Evolutionary conservation across 179 eudicot genomes (phyloP).

Genomic region (Pouteria campechiana): DNA sequence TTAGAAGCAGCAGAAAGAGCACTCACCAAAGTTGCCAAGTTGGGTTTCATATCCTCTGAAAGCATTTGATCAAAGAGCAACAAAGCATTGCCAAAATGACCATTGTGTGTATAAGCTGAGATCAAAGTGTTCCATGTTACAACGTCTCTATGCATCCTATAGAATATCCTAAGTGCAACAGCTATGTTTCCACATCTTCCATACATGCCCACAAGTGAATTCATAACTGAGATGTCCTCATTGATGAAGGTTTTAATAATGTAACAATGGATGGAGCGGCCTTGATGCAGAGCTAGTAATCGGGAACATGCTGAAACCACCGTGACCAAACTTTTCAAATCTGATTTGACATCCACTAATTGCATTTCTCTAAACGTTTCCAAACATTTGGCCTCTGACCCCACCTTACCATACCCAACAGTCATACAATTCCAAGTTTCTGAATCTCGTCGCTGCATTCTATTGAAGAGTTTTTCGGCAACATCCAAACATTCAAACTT

Average conservation of each 20-base stretch:
- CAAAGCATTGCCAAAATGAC: slow-evolving; percentile 36
- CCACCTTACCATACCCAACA: slow-evolving; percentile 35
- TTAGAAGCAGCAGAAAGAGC: slow-evolving; percentile 54
- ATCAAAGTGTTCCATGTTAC: slow-evolving; percentile 60
- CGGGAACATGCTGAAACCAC: slow-evolving; percentile 51
- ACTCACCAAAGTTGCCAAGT: slow-evolving; percentile 34
- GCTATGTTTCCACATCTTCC: slow-evolving; percentile 34
- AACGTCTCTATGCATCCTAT: slow-evolving; percentile 27
- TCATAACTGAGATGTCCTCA: slow-evolving; percentile 34
- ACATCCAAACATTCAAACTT: slow-evolving; percentile 29
- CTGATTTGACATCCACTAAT: slow-evolving; percentile 21
- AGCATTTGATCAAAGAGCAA: slow-evolving; percentile 42
- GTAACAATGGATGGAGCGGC: slow-evolving; percentile 54
- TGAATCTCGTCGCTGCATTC: slow-evolving; percentile 16
- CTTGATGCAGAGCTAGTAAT: slow-evolving; percentile 25
- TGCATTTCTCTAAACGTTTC: slow-evolving; percentile 43
- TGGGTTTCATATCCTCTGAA: slow-evolving; percentile 30
- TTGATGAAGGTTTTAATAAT: slow-evolving; percentile 19
- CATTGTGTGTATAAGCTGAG: slow-evolving; percentile 29
- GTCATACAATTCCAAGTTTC: slow-evolving; percentile 64
- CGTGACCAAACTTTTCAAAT: slow-evolving; percentile 30
- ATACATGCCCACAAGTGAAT: slow-evolving; percentile 69
- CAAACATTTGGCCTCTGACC: slow-evolving; percentile 28
- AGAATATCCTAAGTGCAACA: slow-evolving; percentile 32
- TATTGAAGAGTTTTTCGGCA: slow-evolving; percentile 44